A percentile compares a stretch with the other conserved stretches of the same genome.
Conservation (phyloP, 1,284 basidiomycete species). For the Pulchroboletus neoregius region DNA sequence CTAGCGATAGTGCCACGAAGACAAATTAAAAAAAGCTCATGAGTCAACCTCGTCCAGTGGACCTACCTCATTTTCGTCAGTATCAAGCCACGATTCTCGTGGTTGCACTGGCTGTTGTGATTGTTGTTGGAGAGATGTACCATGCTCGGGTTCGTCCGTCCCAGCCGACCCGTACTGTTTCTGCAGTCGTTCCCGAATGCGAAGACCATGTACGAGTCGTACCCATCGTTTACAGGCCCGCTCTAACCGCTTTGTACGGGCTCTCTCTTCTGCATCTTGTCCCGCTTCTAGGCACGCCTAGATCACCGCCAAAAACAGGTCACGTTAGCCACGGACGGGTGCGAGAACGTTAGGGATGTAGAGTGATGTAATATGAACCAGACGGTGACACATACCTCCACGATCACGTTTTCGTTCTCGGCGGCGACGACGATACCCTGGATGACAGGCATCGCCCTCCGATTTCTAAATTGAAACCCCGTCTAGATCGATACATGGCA, state of each 20-base stretch:
- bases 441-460: conserved; percentile 80
- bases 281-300: conserved; percentile 85
- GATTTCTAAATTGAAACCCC: conserved; percentile 95
- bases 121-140: conserved; percentile 5
- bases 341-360: not conserved
- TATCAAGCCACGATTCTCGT: conserved; percentile 22
- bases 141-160: conserved; percentile 19
- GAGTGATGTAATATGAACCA: conserved; percentile 5
- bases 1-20: conserved; percentile 1
- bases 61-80: conserved; percentile 25
- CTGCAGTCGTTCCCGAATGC: conserved; percentile 79
- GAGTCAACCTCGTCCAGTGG: not conserved
- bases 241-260: conserved; percentile 73
- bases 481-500: conserved; percentile 45
- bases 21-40: not conserved
- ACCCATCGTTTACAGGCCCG: conserved; percentile 87
- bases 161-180: conserved; percentile 65
- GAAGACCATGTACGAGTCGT: conserved; percentile 82
- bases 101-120: conserved; percentile 9
- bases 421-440: conserved; percentile 85
- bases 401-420: conserved; percentile 72
- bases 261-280: conserved; percentile 73
- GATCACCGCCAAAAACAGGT: conserved; percentile 16
- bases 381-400: conserved; percentile 57
- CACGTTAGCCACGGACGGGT: conserved; percentile 11